A percentile compares a stretch with the other conserved stretches of the same genome.
Evolutionary conservation across 352 stramenopile genomes (phyloP).

Genomic region (Globisporangium spinosum): DNA sequence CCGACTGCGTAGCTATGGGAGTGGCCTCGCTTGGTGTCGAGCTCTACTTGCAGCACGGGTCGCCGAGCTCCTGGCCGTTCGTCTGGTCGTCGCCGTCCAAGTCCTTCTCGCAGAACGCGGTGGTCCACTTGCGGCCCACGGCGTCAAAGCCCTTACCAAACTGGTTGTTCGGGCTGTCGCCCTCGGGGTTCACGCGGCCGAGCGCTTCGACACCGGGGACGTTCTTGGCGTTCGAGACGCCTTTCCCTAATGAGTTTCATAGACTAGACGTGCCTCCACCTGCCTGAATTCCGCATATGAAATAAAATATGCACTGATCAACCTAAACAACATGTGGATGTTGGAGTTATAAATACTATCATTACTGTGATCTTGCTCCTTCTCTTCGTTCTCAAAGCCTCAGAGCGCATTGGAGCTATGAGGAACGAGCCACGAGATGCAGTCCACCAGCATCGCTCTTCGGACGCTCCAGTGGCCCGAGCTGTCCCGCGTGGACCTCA

Average conservation of each 20-base stretch:
- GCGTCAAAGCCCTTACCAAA: slow-evolving; percentile 35
- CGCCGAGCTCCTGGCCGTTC: slow-evolving; percentile 58
- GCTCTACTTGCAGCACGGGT: slow-evolving; percentile 39
- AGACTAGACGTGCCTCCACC: too few relatives aligned
- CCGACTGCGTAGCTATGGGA: too few relatives aligned
- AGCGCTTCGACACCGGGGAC: slow-evolving; percentile 26
- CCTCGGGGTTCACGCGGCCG: slow-evolving; percentile 25
- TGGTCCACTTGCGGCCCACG: slow-evolving; percentile 33
- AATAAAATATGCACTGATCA: too few relatives aligned
- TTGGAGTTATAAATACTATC: too few relatives aligned
- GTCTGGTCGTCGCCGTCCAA: slow-evolving; percentile 43
- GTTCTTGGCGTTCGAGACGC: slow-evolving; percentile 37
- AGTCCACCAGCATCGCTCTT: slow-evolving; percentile 9
- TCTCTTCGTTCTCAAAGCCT: not conserved
- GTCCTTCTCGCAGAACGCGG: slow-evolving; percentile 28
- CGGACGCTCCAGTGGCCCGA: slow-evolving; percentile 34
- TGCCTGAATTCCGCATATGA: too few relatives aligned
- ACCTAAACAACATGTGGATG: too few relatives aligned
- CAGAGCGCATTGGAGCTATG: not conserved
- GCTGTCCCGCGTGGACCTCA: slow-evolving; percentile 34
- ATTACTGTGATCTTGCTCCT: too few relatives aligned
- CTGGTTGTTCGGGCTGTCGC: slow-evolving; percentile 24
- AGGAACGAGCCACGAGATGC: not conserved
- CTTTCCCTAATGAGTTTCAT: too few relatives aligned
- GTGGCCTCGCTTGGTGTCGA: too few relatives aligned